phyloP scores from a whole-genome alignment of 2,329 filamentous ascomycete species.

The Macrophomina tecta region DNA sequence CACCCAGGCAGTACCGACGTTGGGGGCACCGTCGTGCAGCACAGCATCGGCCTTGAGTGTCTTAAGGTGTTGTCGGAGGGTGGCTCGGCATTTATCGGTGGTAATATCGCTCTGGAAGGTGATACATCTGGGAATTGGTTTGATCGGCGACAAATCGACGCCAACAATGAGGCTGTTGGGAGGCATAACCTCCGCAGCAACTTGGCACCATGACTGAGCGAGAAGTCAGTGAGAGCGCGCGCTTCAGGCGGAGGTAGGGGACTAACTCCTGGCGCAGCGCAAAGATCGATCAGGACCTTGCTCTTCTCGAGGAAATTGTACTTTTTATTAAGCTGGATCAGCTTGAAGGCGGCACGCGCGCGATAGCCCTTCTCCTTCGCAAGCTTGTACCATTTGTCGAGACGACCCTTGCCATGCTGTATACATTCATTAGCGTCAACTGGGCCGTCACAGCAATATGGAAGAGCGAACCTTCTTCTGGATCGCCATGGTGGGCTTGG shows the following conservation, averaged over 20 bases:
- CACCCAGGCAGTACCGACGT: slow-evolving; percentile 96
- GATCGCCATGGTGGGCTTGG: slow-evolving; percentile 73
- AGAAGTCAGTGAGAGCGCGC: slow-evolving; percentile 3
- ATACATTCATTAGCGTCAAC: slow-evolving; percentile 37
- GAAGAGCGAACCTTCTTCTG: slow-evolving; percentile 75
- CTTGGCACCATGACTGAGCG: slow-evolving; percentile 86
- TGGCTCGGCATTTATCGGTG: slow-evolving; percentile 91
- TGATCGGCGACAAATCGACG: slow-evolving; percentile 94
- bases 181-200: slow-evolving; percentile 95
- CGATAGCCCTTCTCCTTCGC: slow-evolving; percentile 98
- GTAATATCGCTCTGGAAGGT: slow-evolving; percentile 98
- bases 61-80: slow-evolving; percentile 87
- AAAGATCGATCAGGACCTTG: slow-evolving; percentile 95
- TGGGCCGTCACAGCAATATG: slow-evolving; percentile 8
- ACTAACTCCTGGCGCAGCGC: slow-evolving; percentile 88
- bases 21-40: slow-evolving; percentile 94
- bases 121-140: slow-evolving; percentile 91
- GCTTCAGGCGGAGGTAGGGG: not conserved
- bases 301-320: slow-evolving; percentile 98
- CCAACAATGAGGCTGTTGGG: slow-evolving; percentile 87
- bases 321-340: slow-evolving; percentile 98
- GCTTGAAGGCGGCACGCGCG: slow-evolving; percentile 94
- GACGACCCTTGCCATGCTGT: slow-evolving; percentile 90
- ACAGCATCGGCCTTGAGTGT: slow-evolving; percentile 96
- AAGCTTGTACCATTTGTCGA: slow-evolving; percentile 98